A percentile compares a stretch with the other conserved stretches of the same genome.
Evolutionary conservation across 305 asterid species (phyloP).

Genomic region (Fraxinus sp.): DNA sequence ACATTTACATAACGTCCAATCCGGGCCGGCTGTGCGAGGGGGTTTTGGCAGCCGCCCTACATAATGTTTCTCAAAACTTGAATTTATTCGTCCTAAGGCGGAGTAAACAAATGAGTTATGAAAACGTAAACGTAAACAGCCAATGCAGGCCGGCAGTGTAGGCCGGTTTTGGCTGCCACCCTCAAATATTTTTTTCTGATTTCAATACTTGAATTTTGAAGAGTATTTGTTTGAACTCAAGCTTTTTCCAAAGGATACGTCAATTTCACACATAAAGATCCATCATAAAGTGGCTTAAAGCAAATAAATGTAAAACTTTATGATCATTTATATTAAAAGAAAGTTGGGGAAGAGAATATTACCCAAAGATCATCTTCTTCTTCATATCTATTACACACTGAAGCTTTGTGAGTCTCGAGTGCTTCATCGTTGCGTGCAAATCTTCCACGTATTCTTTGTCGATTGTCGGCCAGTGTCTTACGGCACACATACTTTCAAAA

Average conservation of each 20-base stretch:
- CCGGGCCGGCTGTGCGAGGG: background rate
- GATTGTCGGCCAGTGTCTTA: conserved; percentile 78
- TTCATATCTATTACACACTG: conserved; percentile 49
- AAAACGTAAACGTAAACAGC: background rate
- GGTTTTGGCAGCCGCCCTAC: background rate
- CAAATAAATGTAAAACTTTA: conserved; percentile 4
- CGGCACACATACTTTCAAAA: conserved; percentile 59
- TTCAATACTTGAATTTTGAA: background rate
- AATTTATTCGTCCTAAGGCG: background rate
- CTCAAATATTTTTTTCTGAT: background rate
- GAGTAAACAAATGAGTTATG: background rate
- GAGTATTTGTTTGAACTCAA: background rate
- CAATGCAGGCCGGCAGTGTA: background rate
- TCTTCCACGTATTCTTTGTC: conserved; percentile 85
- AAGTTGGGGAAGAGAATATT: conserved; percentile 34
- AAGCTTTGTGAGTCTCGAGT: conserved; percentile 62
- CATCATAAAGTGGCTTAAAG: conserved; percentile 22
- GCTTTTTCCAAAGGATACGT: background rate
- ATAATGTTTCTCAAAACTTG: background rate
- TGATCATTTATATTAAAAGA: background rate
- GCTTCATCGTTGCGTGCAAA: conserved; percentile 81
- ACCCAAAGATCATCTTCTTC: conserved; percentile 83
- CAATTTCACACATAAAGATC: conserved; percentile 12
- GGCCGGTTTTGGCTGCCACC: conserved; percentile 21
- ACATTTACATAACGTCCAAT: background rate